Evolutionary conservation across 2,329 filamentous ascomycete genomes (phyloP).

Genomic region (Alternaria gaisen): DNA sequence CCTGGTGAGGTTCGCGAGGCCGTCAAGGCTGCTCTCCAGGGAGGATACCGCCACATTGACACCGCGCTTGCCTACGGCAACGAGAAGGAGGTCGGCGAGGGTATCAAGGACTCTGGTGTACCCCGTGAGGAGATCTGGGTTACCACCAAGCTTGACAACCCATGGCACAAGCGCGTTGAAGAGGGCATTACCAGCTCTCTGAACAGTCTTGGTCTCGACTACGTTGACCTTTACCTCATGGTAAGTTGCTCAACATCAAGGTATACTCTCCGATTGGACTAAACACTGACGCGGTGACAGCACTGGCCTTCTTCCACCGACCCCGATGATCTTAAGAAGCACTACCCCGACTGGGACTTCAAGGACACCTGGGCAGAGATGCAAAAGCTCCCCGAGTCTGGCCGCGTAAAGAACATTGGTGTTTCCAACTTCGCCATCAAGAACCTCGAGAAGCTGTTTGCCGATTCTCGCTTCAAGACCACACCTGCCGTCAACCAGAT

Average conservation of each 20-base stretch:
- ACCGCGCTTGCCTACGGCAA: conserved; percentile 82
- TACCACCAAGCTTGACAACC: conserved; percentile 85
- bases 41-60: conserved; percentile 79
- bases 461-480: conserved; percentile 70
- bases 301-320: conserved; percentile 72
- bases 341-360: conserved; percentile 81
- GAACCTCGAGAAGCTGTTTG: conserved; percentile 78
- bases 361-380: conserved; percentile 79
- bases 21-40: conserved; percentile 72
- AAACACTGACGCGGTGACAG: conserved; percentile 24
- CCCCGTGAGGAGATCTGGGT: conserved; percentile 75
- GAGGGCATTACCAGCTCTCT: conserved; percentile 68
- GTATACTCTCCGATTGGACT: neutral
- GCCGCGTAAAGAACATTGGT: conserved; percentile 81
- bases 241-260: conserved; percentile 27
- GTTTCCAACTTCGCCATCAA: conserved; percentile 86
- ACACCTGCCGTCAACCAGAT: conserved; percentile 79
- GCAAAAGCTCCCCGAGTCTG: conserved; percentile 72
- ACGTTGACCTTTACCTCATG: conserved; percentile 75
- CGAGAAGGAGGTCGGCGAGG: conserved; percentile 75
- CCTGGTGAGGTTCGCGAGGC: conserved; percentile 74
- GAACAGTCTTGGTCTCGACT: conserved; percentile 69
- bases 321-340: conserved; percentile 70
- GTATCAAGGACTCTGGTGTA: conserved; percentile 72
- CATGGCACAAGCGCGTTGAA: conserved; percentile 71